These are phyloP conservation scores for Heterobasidion irregulare DNA, from an alignment of 1,284 basidiomycete species.

Conservation along the genomic window DNA sequence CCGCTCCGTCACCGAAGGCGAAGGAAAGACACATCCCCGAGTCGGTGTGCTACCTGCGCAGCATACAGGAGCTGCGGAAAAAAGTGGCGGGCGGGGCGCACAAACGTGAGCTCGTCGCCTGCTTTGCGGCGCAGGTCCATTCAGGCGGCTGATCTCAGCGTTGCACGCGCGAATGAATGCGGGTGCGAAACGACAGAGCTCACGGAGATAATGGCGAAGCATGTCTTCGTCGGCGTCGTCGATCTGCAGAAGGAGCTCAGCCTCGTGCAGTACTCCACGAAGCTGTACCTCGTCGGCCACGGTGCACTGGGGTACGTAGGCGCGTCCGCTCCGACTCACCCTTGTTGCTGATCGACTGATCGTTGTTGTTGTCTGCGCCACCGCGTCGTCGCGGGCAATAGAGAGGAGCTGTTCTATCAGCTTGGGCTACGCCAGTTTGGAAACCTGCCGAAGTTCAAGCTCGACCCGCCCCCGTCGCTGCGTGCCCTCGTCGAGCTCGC, in stretches of 20 bases:
- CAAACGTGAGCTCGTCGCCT: slow-evolving; percentile 41
- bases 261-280: slow-evolving; percentile 83
- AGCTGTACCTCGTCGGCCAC: slow-evolving; percentile 87
- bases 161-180: too few relatives aligned
- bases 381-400: slow-evolving; percentile 20
- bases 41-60: slow-evolving; percentile 75
- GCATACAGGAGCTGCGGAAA: slow-evolving; percentile 65
- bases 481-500: slow-evolving; percentile 71
- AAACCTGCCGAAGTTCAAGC: slow-evolving; percentile 62
- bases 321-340: not conserved
- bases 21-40: slow-evolving; percentile 59
- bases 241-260: slow-evolving; percentile 71
- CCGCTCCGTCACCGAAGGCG: not conserved
- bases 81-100: slow-evolving; percentile 57
- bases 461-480: slow-evolving; percentile 79
- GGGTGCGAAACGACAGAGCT: slow-evolving; percentile 44
- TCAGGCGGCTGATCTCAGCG: not conserved
- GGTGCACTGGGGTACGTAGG: slow-evolving; percentile 64
- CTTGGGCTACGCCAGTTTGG: slow-evolving; percentile 91
- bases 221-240: slow-evolving; percentile 91
- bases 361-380: not conserved
- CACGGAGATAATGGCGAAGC: slow-evolving; percentile 77
- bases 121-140: not conserved
- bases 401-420: slow-evolving; percentile 95
- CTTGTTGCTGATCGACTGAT: slow-evolving; percentile 2